A percentile compares a stretch with the other conserved stretches of the same genome.
These are phyloP conservation scores for Kewa caespitosa DNA, from an alignment of 179 eudicot genomes.

Conservation along the genomic window DNA sequence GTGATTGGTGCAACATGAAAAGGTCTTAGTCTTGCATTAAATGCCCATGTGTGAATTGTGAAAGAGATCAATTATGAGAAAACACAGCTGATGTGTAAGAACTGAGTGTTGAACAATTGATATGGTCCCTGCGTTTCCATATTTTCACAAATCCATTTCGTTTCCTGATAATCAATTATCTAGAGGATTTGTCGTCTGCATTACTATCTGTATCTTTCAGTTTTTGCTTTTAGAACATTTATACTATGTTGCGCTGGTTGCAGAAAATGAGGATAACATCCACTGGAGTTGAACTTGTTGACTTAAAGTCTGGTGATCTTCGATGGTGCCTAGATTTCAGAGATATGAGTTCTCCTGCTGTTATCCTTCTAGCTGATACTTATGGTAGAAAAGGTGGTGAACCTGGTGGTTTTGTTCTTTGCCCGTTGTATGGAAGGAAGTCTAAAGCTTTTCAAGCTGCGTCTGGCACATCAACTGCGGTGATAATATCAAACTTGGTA, in stretches of 20 bases:
- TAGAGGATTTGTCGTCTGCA: too few species aligned
- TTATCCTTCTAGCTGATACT: slow-evolving; percentile 70
- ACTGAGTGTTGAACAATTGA: too few species aligned
- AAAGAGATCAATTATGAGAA: too few species aligned
- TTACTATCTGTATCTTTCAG: background rate
- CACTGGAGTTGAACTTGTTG: slow-evolving; percentile 85
- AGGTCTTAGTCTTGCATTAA: too few species aligned
- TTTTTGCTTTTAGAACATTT: slow-evolving; percentile 13
- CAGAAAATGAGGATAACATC: slow-evolving; percentile 91
- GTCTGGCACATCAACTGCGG: slow-evolving; percentile 73
- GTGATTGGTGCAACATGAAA: too few species aligned
- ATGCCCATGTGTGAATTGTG: too few species aligned
- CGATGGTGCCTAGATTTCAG: slow-evolving; percentile 98
- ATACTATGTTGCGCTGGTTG: too few species aligned
- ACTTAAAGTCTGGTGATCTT: slow-evolving; percentile 79
- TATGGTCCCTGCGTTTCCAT: too few species aligned
- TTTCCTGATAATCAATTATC: too few species aligned
- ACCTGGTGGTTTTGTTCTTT: slow-evolving; percentile 86
- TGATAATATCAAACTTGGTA: slow-evolving; percentile 78
- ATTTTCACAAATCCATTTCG: too few species aligned
- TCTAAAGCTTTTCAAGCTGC: slow-evolving; percentile 97
- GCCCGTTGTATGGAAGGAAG: slow-evolving; percentile 94
- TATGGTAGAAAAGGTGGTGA: slow-evolving; percentile 74
- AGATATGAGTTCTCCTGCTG: slow-evolving; percentile 93
- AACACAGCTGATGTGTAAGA: too few species aligned